Conservation (phyloP, 2,329 filamentous ascomycete species). For the Cylindrodendrum hubeiense region DNA sequence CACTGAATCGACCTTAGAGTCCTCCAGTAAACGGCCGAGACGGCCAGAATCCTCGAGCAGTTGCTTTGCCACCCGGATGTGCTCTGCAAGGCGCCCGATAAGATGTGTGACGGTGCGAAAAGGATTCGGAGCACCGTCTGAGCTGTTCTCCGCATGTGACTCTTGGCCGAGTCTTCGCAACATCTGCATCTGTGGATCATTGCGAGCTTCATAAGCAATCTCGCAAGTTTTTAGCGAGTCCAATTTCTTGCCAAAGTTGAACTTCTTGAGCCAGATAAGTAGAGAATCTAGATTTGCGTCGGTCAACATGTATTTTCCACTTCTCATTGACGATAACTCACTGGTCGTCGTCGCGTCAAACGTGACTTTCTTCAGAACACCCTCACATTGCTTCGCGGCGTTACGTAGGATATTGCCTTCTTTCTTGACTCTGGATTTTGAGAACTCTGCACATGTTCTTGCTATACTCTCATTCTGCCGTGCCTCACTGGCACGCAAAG, state of each 20-base stretch:
- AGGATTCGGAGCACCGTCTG: background rate
- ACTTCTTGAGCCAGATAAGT: conserved; percentile 27
- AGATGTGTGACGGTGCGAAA: conserved; percentile 54
- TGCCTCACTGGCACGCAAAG: background rate
- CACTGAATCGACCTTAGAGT: conserved; percentile 44
- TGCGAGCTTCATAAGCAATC: conserved; percentile 31
- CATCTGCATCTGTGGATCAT: conserved; percentile 31
- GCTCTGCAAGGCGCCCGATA: conserved; percentile 59
- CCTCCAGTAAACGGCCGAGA: conserved; percentile 49
- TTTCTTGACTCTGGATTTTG: conserved; percentile 37
- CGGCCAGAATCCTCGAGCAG: conserved; percentile 50
- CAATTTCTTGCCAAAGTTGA: background rate
- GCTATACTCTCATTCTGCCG: background rate
- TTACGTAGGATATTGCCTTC: conserved; percentile 34
- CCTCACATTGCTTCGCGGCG: conserved; percentile 27
- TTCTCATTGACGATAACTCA: too few species aligned
- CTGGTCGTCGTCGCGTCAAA: background rate
- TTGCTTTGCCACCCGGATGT: conserved; percentile 52
- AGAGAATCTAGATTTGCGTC: conserved; percentile 15
- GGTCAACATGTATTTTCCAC: background rate
- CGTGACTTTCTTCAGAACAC: conserved; percentile 6
- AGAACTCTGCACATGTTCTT: conserved; percentile 33
- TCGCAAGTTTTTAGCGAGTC: conserved; percentile 19
- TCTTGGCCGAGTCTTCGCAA: conserved; percentile 28
- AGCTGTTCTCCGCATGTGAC: too few species aligned